phyloP scores from a whole-genome alignment of 1,139 yeast species.

The Spathaspora jeffriesii region DNA sequence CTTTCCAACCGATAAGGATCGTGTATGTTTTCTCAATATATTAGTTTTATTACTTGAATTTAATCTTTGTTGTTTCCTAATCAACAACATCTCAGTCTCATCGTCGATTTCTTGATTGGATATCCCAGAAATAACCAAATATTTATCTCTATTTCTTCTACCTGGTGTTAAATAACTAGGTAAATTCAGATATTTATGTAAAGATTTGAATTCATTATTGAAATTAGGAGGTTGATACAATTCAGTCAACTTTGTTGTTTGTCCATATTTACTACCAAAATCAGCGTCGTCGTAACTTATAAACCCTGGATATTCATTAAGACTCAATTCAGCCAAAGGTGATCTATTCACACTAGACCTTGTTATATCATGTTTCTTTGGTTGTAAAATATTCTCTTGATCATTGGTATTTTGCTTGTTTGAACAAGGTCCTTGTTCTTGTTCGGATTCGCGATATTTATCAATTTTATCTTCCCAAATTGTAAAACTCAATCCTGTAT shows the following conservation, averaged over 20 bases:
- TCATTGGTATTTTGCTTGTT: slow-evolving; percentile 33
- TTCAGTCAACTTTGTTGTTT: slow-evolving; percentile 24
- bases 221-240: slow-evolving; percentile 33
- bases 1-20: slow-evolving; percentile 42
- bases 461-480: slow-evolving; percentile 37
- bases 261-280: slow-evolving; percentile 9
- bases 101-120: slow-evolving; percentile 21
- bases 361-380: slow-evolving; percentile 23
- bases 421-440: slow-evolving; percentile 11
- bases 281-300: slow-evolving; percentile 15
- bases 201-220: slow-evolving; percentile 33
- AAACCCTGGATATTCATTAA: slow-evolving; percentile 36
- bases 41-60: slow-evolving; percentile 2
- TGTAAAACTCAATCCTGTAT: slow-evolving; percentile 26
- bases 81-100: slow-evolving; percentile 26
- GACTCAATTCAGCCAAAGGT: slow-evolving; percentile 35
- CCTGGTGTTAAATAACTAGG: slow-evolving; percentile 40
- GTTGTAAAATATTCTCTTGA: slow-evolving; percentile 49
- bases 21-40: slow-evolving; percentile 24
- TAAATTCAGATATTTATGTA: slow-evolving; percentile 32
- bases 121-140: slow-evolving; percentile 22
- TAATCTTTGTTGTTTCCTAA: slow-evolving; percentile 16
- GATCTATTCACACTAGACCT: slow-evolving; percentile 19
- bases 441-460: slow-evolving; percentile 5
- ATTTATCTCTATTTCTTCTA: slow-evolving; percentile 22